These are phyloP conservation scores for Wickerhamiella sergipiensis DNA, from an alignment of 805 yeast genomes.

Conservation along the genomic window DNA sequence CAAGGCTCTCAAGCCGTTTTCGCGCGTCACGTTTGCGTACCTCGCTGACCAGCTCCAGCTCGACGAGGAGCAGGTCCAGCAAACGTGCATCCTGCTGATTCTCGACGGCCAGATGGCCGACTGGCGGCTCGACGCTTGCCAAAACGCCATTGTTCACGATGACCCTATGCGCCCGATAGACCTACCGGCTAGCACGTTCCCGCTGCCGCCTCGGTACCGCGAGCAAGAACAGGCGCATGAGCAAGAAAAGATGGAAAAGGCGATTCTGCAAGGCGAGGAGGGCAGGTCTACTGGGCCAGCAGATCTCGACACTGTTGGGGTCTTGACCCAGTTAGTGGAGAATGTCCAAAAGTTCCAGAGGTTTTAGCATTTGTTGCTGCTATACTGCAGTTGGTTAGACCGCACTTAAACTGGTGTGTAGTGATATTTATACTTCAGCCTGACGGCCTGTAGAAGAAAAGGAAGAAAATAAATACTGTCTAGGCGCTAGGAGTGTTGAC, in stretches of 20 bases:
- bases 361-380: too few species aligned
- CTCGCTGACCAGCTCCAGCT: conserved; percentile 18
- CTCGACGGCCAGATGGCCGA: conserved; percentile 18
- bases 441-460: too few species aligned
- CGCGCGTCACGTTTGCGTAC: conserved; percentile 18
- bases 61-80: conserved; percentile 11
- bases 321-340: neutral
- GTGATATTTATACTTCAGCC: too few species aligned
- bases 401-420: too few species aligned
- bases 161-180: neutral
- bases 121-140: conserved; percentile 21
- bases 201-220: neutral
- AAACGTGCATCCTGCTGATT: conserved; percentile 18
- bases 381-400: too few species aligned
- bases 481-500: neutral
- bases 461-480: neutral
- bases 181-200: neutral
- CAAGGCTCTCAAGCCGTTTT: conserved; percentile 22
- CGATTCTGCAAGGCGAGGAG: neutral
- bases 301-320: neutral
- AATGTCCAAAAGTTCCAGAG: neutral
- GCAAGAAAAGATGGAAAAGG: neutral
- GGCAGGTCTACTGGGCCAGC: neutral
- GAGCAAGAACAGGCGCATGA: neutral
- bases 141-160: neutral